Evolutionary conservation across 2,329 filamentous ascomycete species (phyloP).

Genomic region (Fusarium decemcellulare): DNA sequence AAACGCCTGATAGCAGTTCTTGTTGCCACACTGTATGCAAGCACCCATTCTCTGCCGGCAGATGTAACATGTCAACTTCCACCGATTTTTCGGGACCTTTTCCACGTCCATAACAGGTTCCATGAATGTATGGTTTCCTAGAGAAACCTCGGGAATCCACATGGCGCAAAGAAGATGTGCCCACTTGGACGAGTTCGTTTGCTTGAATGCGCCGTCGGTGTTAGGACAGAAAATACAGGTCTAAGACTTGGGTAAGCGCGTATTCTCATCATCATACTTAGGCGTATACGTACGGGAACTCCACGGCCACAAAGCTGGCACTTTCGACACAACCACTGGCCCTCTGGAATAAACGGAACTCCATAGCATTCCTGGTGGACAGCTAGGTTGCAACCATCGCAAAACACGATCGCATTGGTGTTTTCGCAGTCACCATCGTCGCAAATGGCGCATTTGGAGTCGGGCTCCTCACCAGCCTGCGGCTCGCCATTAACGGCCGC

Average conservation of each 20-base stretch:
- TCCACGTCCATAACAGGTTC: conserved; percentile 98
- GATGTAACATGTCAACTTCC: conserved; percentile 96
- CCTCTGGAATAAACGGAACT: conserved; percentile 98
- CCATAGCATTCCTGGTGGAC: conserved; percentile 99
- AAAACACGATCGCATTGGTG: conserved; percentile 98
- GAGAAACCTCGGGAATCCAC: conserved; percentile 97
- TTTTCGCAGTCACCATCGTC: conserved; percentile 99
- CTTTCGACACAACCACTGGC: conserved; percentile 97
- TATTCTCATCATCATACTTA: not conserved
- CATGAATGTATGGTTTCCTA: conserved; percentile 98
- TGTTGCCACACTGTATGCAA: conserved; percentile 98
- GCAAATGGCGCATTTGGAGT: conserved; percentile 97
- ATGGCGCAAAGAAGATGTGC: conserved; percentile 96
- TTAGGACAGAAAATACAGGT: conserved; percentile 99
- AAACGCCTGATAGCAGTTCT: conserved; percentile 96
- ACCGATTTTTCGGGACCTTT: conserved; percentile 94
- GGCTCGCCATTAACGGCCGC: conserved; percentile 96
- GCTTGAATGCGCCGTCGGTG: conserved; percentile 97
- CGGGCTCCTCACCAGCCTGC: conserved; percentile 87
- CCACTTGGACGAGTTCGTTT: conserved; percentile 97
- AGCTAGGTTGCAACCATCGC: conserved; percentile 96
- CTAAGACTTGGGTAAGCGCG: conserved; percentile 54
- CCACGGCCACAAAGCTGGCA: conserved; percentile 96
- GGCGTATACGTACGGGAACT: conserved; percentile 74
- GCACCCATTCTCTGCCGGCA: conserved; percentile 98